A percentile compares a stretch with the other conserved stretches of the same genome.
Evolutionary conservation across 2,329 filamentous ascomycete species (phyloP).

Genomic region (Ophiocordyceps camponoti-rufipedis): DNA sequence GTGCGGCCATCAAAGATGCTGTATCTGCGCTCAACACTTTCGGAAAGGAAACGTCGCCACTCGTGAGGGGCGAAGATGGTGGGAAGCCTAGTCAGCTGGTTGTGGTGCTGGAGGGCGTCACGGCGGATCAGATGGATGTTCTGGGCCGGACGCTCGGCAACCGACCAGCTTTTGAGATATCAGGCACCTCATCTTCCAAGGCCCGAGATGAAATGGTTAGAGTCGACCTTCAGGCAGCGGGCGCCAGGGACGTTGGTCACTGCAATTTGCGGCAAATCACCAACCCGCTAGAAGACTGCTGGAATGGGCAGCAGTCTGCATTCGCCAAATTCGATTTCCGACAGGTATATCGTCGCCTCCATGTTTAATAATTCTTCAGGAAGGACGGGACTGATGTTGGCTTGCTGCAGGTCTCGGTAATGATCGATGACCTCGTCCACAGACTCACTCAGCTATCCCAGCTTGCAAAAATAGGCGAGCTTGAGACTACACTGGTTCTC

Average conservation of each 20-base stretch:
- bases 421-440: constrained; percentile 23
- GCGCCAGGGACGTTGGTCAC: constrained; percentile 15
- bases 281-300: constrained; percentile 27
- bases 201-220: constrained; percentile 24
- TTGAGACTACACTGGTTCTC: constrained; percentile 38
- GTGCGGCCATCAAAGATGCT: constrained; percentile 23
- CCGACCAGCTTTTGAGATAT: constrained; percentile 28
- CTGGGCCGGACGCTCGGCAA: constrained; percentile 18
- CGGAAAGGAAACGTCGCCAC: constrained; percentile 28
- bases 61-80: constrained; percentile 26
- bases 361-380: not conserved
- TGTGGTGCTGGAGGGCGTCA: constrained; percentile 39
- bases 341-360: constrained; percentile 17
- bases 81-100: constrained; percentile 33
- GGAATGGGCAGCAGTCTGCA: constrained; percentile 20
- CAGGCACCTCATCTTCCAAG: constrained; percentile 22
- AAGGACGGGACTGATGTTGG: constrained; percentile 7
- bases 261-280: constrained; percentile 21
- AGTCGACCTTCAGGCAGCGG: constrained; percentile 20
- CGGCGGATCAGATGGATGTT: constrained; percentile 24
- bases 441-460: constrained; percentile 25
- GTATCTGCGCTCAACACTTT: constrained; percentile 41
- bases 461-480: constrained; percentile 27
- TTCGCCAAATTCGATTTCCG: constrained; percentile 24
- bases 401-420: constrained; percentile 16